These are phyloP conservation scores for Aspergillus steynii DNA, from an alignment of 495 filamentous ascomycete genomes.

Conservation along the genomic window DNA sequence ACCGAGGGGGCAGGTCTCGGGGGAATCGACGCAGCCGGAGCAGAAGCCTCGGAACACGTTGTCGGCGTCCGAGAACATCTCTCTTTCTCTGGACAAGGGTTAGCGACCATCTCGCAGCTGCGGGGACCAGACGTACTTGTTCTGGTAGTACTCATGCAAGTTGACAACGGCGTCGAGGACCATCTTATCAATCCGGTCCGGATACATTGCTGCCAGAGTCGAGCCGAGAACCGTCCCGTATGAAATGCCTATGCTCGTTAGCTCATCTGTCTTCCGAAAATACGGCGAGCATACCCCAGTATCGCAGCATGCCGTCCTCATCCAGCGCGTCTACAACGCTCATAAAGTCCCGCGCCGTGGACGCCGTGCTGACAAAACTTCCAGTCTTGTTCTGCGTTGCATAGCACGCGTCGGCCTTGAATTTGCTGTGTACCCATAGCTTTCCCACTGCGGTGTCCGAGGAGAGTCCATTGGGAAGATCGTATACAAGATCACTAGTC, in stretches of 20 bases:
- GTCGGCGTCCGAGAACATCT: conserved; percentile 31
- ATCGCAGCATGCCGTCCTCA: conserved; percentile 45
- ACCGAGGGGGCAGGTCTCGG: conserved; percentile 30
- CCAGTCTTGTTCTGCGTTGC: conserved; percentile 20
- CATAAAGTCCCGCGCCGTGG: conserved; percentile 45
- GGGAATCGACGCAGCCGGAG: conserved; percentile 26
- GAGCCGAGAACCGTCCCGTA: conserved; percentile 44
- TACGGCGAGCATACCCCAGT: conserved; percentile 36
- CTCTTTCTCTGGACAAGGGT: conserved; percentile 5
- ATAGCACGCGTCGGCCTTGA: conserved; percentile 5
- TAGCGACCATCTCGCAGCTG: background rate
- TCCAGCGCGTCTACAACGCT: conserved; percentile 40
- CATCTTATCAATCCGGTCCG: conserved; percentile 37
- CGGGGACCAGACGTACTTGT: conserved; percentile 20
- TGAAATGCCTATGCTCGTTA: conserved; percentile 29
- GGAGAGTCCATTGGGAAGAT: conserved; percentile 3
- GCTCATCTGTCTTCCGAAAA: background rate
- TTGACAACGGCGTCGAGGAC: conserved; percentile 44
- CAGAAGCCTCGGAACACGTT: conserved; percentile 32
- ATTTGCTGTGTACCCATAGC: conserved; percentile 18
- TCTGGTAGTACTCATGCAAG: conserved; percentile 34
- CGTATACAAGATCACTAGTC: background rate
- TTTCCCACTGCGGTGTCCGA: conserved; percentile 21
- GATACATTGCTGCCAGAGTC: conserved; percentile 42
- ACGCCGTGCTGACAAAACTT: conserved; percentile 37